Conservation (phyloP, 177 flowering plant species). For the Vitis hybrid region DNA sequence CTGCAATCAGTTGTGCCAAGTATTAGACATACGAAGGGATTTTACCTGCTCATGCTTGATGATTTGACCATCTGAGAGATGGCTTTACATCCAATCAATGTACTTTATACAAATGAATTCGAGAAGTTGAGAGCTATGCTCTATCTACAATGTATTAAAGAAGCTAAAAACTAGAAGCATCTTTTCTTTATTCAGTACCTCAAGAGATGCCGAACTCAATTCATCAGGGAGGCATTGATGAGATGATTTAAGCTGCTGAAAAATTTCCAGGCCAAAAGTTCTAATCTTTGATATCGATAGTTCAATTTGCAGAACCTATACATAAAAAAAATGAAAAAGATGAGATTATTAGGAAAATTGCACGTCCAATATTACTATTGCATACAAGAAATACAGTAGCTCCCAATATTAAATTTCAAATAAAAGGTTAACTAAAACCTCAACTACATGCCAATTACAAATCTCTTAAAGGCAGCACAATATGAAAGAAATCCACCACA, state of each 20-base stretch:
- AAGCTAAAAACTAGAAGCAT: conserved; percentile 5
- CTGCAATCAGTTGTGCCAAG: conserved; percentile 34
- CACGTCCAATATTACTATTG: no score
- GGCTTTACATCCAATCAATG: not conserved
- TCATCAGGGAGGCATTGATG: conserved; percentile 53
- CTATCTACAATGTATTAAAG: not conserved
- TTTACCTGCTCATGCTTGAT: not conserved
- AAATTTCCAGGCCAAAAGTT: conserved; percentile 39
- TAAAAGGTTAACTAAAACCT: no score
- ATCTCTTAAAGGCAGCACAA: no score
- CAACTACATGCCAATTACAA: no score
- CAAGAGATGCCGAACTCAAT: conserved; percentile 58
- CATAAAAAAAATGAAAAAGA: conserved; percentile 4
- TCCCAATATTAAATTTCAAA: no score
- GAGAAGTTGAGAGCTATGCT: not conserved
- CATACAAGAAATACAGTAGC: no score
- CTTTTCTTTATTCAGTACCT: conserved; percentile 39
- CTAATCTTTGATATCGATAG: conserved; percentile 44
- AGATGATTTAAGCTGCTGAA: conserved; percentile 47
- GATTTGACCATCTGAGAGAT: conserved; percentile 8
- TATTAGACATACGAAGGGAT: conserved; percentile 5
- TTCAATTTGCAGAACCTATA: conserved; percentile 70
- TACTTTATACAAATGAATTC: not conserved
- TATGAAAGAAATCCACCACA: no score
- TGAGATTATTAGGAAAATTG: not conserved